Percentiles rank a stretch among this genome's conserved stretches.
Conservation (phyloP, 768 basidiomycete species). For the Naganishia vishniacii region DNA sequence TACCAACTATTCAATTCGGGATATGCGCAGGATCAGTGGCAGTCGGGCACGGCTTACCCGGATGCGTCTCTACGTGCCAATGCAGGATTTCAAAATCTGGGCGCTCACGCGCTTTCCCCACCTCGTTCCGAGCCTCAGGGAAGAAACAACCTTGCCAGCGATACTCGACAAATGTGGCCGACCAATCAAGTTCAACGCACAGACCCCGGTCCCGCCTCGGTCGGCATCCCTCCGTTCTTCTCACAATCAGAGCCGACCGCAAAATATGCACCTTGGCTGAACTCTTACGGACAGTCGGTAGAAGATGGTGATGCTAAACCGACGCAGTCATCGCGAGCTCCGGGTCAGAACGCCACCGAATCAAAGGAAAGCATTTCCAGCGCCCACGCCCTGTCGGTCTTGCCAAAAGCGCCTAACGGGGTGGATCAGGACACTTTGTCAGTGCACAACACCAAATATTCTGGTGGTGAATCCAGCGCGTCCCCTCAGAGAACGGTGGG, state of each 20-base stretch:
- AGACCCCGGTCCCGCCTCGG: not conserved
- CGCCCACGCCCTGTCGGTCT: not conserved
- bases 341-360: not conserved
- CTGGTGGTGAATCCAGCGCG: not conserved
- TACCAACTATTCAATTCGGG: conserved; percentile 24
- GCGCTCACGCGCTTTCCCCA: not conserved
- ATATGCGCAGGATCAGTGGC: conserved; percentile 7
- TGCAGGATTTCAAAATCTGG: not conserved
- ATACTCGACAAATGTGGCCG: not conserved
- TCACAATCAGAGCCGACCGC: not conserved
- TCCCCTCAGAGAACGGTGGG: not conserved
- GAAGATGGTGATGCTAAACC: not conserved
- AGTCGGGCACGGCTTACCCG: conserved; percentile 13
- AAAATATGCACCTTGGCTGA: conserved; percentile 2
- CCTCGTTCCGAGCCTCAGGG: not conserved
- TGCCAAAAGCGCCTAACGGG: too few species aligned
- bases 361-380: not conserved
- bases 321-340: not conserved
- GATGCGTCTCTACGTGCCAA: not conserved
- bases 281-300: not conserved
- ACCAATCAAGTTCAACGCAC: conserved; percentile 2
- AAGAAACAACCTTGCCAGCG: not conserved
- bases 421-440: too few species aligned
- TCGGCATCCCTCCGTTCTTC: not conserved
- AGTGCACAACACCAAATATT: too few species aligned